These are phyloP conservation scores for Aspergillus fumigatus DNA, from an alignment of 2,329 filamentous ascomycete genomes.

Conservation along the genomic window DNA sequence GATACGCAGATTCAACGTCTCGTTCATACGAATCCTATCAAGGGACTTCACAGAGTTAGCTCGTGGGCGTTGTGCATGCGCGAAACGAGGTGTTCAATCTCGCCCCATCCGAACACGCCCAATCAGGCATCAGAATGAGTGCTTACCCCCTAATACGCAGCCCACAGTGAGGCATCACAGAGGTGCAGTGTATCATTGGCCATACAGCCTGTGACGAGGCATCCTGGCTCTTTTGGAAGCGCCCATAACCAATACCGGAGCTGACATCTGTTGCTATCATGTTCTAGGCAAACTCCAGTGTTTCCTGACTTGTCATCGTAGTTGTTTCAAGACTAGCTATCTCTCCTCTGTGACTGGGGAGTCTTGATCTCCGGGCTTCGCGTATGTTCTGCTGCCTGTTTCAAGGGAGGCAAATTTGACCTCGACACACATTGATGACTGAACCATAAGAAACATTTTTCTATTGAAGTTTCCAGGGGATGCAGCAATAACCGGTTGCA, in stretches of 20 bases:
- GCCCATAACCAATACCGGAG: not conserved
- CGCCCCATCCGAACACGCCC: not conserved
- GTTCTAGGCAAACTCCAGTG: not conserved
- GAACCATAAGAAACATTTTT: not conserved
- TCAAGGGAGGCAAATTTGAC: not conserved
- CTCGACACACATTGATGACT: not conserved
- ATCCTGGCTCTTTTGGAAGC: not conserved
- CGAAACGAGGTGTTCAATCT: not conserved
- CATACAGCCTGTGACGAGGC: not conserved
- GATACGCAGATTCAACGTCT: not conserved
- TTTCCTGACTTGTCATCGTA: not conserved
- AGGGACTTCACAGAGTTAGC: not conserved
- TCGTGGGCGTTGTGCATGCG: not conserved
- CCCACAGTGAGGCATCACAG: not conserved
- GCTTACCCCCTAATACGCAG: not conserved
- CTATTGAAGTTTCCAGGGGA: not conserved
- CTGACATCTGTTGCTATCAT: not conserved
- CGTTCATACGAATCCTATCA: not conserved
- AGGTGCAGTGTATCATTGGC: not conserved
- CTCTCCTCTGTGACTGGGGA: not conserved
- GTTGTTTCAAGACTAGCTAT: not conserved
- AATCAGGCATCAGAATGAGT: not conserved
- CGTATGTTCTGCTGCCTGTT: not conserved
- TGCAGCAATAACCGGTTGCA: not conserved
- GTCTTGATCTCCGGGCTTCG: not conserved